These are phyloP conservation scores for Yarrowia sp. DNA, from an alignment of 805 yeast genomes.

Conservation along the genomic window DNA sequence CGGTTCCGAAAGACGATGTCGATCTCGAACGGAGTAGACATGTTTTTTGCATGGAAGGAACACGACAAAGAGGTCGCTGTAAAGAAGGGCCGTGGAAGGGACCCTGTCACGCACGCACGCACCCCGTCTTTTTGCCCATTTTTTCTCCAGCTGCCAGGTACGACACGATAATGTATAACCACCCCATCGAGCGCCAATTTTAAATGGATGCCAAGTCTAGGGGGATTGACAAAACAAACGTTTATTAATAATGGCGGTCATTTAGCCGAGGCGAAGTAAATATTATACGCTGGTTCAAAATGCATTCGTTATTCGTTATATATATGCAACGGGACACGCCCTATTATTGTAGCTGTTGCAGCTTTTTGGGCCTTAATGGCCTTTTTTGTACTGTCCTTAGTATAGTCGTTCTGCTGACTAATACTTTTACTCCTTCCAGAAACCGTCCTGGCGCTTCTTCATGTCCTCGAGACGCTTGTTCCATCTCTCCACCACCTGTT, in stretches of 20 bases:
- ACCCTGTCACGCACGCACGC: too few relatives aligned
- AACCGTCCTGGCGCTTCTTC: background rate
- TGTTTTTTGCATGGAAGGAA: background rate
- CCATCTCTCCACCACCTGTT: slow-evolving; percentile 5
- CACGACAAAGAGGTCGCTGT: background rate
- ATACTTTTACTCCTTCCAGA: background rate
- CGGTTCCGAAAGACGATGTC: background rate
- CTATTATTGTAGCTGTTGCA: background rate
- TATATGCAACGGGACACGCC: slow-evolving; percentile 15
- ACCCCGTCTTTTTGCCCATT: too few relatives aligned
- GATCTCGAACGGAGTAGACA: background rate
- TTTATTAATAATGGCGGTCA: background rate
- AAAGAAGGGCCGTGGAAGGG: background rate
- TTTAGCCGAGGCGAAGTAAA: background rate
- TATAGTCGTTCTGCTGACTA: too few relatives aligned
- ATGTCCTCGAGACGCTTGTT: slow-evolving; percentile 3
- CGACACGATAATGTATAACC: too few relatives aligned
- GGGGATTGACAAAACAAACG: background rate
- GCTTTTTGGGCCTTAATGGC: too few relatives aligned
- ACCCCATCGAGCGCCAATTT: background rate
- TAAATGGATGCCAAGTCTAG: background rate
- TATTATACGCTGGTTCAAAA: background rate
- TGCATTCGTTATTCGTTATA: slow-evolving; percentile 20
- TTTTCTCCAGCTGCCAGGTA: too few relatives aligned
- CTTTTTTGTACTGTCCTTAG: background rate